A percentile compares a stretch with the other conserved stretches of the same genome.
phyloP scores from a whole-genome alignment of 176 grass and related monocot genomes.

The Ensete ventricosum region DNA sequence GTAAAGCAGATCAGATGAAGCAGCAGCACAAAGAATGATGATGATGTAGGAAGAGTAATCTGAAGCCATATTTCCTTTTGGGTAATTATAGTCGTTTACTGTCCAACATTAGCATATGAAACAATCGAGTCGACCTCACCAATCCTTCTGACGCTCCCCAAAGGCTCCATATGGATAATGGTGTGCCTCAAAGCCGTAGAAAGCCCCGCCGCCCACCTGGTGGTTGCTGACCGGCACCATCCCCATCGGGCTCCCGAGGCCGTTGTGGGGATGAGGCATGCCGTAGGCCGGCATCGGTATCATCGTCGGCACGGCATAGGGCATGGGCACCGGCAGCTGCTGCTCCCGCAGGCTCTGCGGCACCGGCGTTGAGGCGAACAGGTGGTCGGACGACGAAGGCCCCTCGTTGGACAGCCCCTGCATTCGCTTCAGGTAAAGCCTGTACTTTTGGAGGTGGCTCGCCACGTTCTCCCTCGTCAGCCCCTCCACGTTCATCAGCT shows the following conservation, averaged over 20 bases:
- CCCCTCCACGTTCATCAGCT: slow-evolving; percentile 91
- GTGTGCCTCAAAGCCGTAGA: not conserved
- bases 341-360: slow-evolving; percentile 32
- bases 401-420: slow-evolving; percentile 47
- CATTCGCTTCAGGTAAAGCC: slow-evolving; percentile 68
- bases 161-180: not conserved
- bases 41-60: too few species aligned
- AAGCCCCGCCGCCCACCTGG: not conserved
- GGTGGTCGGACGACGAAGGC: slow-evolving; percentile 26
- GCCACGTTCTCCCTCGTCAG: slow-evolving; percentile 73
- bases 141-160: not conserved
- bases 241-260: not conserved
- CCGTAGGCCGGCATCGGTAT: slow-evolving; percentile 10
- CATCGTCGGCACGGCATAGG: slow-evolving; percentile 14
- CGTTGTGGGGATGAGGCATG: slow-evolving; percentile 20
- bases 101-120: not conserved
- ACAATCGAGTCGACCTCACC: not conserved
- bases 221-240: not conserved
- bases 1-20: too few species aligned
- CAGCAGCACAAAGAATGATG: too few species aligned
- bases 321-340: slow-evolving; percentile 21
- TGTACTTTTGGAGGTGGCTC: slow-evolving; percentile 86
- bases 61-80: too few species aligned
- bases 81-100: too few species aligned
- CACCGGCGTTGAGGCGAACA: slow-evolving; percentile 42